phyloP scores from a whole-genome alignment of 2,329 filamentous ascomycete species.

The Phoma sp. region DNA sequence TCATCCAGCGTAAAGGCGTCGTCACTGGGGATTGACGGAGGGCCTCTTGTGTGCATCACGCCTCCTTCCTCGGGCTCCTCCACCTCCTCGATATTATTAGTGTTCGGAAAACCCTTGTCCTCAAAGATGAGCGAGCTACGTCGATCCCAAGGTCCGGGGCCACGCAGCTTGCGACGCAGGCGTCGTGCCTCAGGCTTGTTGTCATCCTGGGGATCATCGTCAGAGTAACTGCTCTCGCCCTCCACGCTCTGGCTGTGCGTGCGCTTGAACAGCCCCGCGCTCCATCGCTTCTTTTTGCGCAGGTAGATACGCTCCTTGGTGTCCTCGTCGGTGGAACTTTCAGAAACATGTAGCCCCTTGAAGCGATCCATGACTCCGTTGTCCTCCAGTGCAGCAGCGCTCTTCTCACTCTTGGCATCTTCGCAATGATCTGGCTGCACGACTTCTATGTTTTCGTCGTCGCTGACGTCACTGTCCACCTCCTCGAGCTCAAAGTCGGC shows the following conservation, averaged over 20 bases:
- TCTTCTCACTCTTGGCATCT: constrained; percentile 49
- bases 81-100: constrained; percentile 45
- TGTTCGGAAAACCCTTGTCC: constrained; percentile 46
- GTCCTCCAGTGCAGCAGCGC: constrained; percentile 34
- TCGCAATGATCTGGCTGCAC: constrained; percentile 53
- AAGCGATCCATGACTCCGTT: constrained; percentile 41
- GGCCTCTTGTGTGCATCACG: constrained; percentile 39
- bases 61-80: constrained; percentile 45
- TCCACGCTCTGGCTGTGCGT: constrained; percentile 54
- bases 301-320: constrained; percentile 37
- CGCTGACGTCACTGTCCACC: constrained; percentile 46
- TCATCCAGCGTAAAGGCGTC: constrained; percentile 47
- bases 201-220: constrained; percentile 51
- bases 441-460: constrained; percentile 51
- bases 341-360: constrained; percentile 44
- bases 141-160: constrained; percentile 44
- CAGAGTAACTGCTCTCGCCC: constrained; percentile 52
- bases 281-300: constrained; percentile 51
- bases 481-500: constrained; percentile 53
- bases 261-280: constrained; percentile 52
- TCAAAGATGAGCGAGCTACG: constrained; percentile 48
- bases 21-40: constrained; percentile 47
- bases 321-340: constrained; percentile 43
- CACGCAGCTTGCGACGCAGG: constrained; percentile 50
- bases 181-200: constrained; percentile 48